phyloP scores from a whole-genome alignment of 768 basidiomycete genomes.

The Arthromyces matolae region DNA sequence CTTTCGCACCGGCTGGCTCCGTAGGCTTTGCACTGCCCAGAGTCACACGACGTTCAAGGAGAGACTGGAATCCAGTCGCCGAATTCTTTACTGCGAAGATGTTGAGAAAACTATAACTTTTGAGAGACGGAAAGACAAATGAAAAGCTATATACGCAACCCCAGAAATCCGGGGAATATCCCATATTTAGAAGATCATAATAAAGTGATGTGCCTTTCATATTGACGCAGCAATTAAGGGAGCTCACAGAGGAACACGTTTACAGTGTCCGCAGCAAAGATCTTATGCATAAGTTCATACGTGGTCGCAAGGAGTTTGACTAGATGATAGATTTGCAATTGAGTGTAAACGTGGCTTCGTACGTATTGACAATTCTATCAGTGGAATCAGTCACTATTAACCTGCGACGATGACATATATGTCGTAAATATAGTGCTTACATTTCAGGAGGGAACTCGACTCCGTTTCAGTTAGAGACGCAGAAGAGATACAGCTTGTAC shows the following conservation, averaged over 20 bases:
- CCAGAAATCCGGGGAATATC: not conserved
- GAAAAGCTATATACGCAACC: no score
- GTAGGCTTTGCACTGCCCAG: slow-evolving; percentile 9
- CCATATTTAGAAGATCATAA: not conserved
- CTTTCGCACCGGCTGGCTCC: slow-evolving; percentile 7
- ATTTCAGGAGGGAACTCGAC: no score
- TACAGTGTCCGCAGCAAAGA: slow-evolving; percentile 5
- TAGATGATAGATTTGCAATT: not conserved
- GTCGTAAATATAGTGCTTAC: no score
- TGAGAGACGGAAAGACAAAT: no score
- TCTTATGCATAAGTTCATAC: not conserved
- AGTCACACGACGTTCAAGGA: slow-evolving; percentile 7
- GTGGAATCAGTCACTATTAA: no score
- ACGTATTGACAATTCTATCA: no score
- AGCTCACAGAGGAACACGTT: slow-evolving; percentile 5
- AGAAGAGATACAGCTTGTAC: no score
- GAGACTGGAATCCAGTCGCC: not conserved
- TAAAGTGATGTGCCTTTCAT: slow-evolving; percentile 7
- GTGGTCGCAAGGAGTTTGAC: not conserved
- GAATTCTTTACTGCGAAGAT: not conserved
- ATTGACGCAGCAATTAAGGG: no score
- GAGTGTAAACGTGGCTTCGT: no score
- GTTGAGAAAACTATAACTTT: no score
- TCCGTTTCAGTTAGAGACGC: no score
- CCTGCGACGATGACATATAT: no score